phyloP scores from a whole-genome alignment of 495 filamentous ascomycete genomes.

The Aspergillus taichungensis region DNA sequence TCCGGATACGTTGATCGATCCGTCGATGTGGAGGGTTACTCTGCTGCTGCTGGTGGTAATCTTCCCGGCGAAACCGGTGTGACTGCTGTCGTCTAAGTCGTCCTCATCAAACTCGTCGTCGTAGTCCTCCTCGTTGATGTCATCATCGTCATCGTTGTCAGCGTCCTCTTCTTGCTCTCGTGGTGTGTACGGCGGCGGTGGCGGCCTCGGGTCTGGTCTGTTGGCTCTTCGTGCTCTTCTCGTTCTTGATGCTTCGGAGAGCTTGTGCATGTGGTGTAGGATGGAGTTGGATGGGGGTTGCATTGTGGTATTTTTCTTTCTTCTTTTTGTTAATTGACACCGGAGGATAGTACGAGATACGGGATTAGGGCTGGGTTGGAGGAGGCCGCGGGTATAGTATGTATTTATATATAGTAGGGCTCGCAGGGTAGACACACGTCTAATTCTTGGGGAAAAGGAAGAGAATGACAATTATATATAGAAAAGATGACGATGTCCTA shows the following conservation, averaged over 20 bases:
- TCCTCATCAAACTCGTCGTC: constrained; percentile 3
- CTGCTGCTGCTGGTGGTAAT: background rate
- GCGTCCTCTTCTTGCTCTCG: constrained; percentile 4
- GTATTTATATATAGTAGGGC: background rate
- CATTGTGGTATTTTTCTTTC: too few relatives aligned
- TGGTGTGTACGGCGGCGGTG: constrained; percentile 11
- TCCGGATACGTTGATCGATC: constrained; percentile 27
- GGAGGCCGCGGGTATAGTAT: background rate
- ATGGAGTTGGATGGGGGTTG: constrained; percentile 15
- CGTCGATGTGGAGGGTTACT: constrained; percentile 27
- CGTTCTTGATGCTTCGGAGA: constrained; percentile 7
- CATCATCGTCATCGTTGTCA: constrained; percentile 2
- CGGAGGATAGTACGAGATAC: background rate
- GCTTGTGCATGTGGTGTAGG: constrained; percentile 17
- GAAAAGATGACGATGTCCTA: too few relatives aligned
- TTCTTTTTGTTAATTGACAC: background rate
- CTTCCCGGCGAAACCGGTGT: background rate
- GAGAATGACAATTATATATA: too few relatives aligned
- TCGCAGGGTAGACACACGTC: too few relatives aligned
- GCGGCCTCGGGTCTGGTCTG: background rate
- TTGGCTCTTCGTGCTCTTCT: constrained; percentile 3
- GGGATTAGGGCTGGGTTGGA: too few relatives aligned
- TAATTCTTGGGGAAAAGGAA: too few relatives aligned
- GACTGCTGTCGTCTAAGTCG: background rate
- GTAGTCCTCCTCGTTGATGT: constrained; percentile 5